phyloP scores from a whole-genome alignment of 2,329 filamentous ascomycete genomes.

The Trichoderma afroharzianum region DNA sequence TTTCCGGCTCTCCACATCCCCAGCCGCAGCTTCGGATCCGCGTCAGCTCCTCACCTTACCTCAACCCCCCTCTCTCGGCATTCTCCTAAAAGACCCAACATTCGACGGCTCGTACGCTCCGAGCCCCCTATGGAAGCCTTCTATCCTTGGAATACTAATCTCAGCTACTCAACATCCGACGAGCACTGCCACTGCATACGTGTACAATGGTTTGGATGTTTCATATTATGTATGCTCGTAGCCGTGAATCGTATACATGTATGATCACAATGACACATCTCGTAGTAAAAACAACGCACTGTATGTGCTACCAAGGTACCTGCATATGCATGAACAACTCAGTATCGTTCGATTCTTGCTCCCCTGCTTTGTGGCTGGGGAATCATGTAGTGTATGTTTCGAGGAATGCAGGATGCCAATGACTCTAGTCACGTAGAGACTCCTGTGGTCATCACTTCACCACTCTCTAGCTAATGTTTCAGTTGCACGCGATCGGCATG shows the following conservation, averaged over 20 bases:
- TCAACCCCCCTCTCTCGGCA: not conserved
- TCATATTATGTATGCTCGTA: not conserved
- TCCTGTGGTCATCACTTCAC: not conserved
- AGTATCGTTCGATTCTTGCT: not conserved
- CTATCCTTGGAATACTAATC: not conserved
- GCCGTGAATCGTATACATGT: not conserved
- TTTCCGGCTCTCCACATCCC: not conserved
- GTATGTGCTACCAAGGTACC: not conserved
- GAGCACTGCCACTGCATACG: not conserved
- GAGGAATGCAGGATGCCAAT: not conserved
- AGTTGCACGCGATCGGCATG: not conserved
- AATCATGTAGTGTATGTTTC: not conserved
- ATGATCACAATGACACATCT: not conserved
- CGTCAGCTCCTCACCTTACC: not conserved
- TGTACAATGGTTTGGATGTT: not conserved
- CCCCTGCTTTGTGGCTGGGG: not conserved
- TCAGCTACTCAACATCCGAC: not conserved
- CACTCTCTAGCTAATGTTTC: not conserved
- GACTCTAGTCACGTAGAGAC: not conserved
- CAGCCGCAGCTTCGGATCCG: slow-evolving; percentile 8
- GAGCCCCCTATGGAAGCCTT: not conserved
- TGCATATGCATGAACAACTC: not conserved
- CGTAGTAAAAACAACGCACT: not conserved
- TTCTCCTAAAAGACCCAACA: not conserved
- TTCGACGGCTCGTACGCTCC: not conserved